A percentile compares a stretch with the other conserved stretches of the same genome.
These are phyloP conservation scores for Guadua angustifolia DNA, from an alignment of 176 grass and related monocot genomes.

Conservation along the genomic window DNA sequence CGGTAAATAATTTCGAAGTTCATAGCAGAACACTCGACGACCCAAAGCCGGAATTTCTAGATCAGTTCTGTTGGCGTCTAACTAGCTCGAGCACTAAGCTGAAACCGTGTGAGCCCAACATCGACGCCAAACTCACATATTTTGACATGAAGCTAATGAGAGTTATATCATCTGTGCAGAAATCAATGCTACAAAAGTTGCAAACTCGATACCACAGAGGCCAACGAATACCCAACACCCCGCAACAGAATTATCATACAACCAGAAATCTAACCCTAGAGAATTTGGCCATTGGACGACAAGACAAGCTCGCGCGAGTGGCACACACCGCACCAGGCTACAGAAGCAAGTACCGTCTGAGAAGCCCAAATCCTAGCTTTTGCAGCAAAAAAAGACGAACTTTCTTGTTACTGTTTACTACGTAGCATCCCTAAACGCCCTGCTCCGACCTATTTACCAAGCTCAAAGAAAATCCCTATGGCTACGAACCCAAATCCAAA, in stretches of 20 bases:
- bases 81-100: neutral
- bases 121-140: neutral
- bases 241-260: neutral
- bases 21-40: neutral
- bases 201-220: neutral
- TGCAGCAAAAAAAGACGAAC: neutral
- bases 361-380: neutral
- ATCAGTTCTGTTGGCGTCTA: neutral
- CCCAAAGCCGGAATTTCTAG: neutral
- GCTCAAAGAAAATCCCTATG: conserved; percentile 14
- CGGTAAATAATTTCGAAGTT: neutral
- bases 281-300: neutral
- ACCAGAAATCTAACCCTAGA: conserved; percentile 2
- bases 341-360: neutral
- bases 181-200: neutral
- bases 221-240: neutral
- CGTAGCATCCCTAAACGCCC: neutral
- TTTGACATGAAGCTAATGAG: neutral
- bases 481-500: neutral
- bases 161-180: neutral
- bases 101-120: neutral
- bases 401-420: neutral
- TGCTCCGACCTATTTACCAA: neutral
- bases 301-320: neutral
- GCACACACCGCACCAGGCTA: neutral